Evolutionary conservation across 805 yeast genomes (phyloP).

Genomic region (Saccharomycopsis vini): DNA sequence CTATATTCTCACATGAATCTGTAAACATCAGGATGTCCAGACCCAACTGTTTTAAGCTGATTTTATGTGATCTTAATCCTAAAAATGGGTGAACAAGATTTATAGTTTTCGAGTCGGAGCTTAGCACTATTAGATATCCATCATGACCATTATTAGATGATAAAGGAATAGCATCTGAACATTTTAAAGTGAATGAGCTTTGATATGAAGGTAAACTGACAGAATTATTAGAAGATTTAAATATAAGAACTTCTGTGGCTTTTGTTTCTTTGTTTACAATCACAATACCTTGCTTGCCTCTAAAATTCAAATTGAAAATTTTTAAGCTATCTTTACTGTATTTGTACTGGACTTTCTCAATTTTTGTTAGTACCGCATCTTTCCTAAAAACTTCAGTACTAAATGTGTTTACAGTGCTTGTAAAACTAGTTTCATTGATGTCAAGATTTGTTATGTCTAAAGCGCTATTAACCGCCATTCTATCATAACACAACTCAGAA

Average conservation of each 20-base stretch:
- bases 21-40: too few species aligned
- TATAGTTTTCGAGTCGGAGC: constrained; percentile 27
- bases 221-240: constrained; percentile 27
- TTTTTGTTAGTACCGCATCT: constrained; percentile 61
- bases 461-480: constrained; percentile 35
- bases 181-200: constrained; percentile 26
- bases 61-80: constrained; percentile 26
- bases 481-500: constrained; percentile 33
- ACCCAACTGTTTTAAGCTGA: not conserved
- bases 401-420: not conserved
- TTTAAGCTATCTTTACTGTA: constrained; percentile 28
- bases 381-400: constrained; percentile 26
- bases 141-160: constrained; percentile 26
- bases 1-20: not conserved
- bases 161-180: constrained; percentile 34
- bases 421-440: constrained; percentile 18
- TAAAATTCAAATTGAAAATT: constrained; percentile 33
- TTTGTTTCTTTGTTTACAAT: constrained; percentile 36
- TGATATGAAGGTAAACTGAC: constrained; percentile 29
- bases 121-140: constrained; percentile 39
- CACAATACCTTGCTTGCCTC: constrained; percentile 54
- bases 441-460: constrained; percentile 25
- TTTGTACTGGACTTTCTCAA: constrained; percentile 33
- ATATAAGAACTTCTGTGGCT: constrained; percentile 43
- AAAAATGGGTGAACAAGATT: constrained; percentile 49